These are phyloP conservation scores for Lactarius pseudohatsudake DNA, from an alignment of 768 basidiomycete genomes.

Conservation along the genomic window DNA sequence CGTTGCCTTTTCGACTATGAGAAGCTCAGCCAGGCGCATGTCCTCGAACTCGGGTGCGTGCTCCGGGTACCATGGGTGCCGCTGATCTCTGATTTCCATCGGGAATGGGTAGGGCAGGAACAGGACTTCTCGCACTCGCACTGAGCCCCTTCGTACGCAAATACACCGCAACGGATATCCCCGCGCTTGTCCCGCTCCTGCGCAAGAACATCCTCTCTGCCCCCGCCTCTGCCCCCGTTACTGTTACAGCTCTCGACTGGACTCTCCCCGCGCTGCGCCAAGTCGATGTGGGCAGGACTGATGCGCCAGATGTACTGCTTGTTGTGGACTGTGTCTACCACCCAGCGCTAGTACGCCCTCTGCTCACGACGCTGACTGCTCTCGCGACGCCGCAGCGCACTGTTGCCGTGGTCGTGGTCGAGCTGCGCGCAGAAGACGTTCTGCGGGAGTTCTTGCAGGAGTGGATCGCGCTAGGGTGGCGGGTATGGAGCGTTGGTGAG, in stretches of 20 bases:
- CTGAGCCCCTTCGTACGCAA: slow-evolving; percentile 24
- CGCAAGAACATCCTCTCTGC: slow-evolving; percentile 21
- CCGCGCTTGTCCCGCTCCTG: slow-evolving; percentile 28
- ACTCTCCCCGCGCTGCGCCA: no score
- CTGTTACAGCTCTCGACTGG: no score
- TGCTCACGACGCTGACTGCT: no score
- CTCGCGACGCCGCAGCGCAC: no score
- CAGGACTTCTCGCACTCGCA: slow-evolving; percentile 28
- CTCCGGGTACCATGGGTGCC: background rate
- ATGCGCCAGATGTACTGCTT: no score
- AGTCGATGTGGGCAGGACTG: no score
- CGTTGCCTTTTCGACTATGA: slow-evolving; percentile 45
- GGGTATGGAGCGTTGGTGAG: slow-evolving; percentile 22
- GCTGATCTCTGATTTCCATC: no score
- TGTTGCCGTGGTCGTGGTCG: no score
- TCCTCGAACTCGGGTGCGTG: slow-evolving; percentile 74
- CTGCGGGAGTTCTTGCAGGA: no score
- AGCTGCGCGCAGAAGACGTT: no score
- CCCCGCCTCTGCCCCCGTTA: background rate
- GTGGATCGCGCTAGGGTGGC: slow-evolving; percentile 29
- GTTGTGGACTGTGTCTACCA: no score
- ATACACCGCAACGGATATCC: slow-evolving; percentile 29
- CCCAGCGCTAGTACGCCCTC: no score
- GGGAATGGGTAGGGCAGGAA: slow-evolving; percentile 25
- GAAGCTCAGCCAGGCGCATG: slow-evolving; percentile 45